Percentiles rank a stretch among this genome's conserved stretches.
Evolutionary conservation across 1,284 basidiomycete genomes (phyloP).

Genomic region (Grifola frondosa): DNA sequence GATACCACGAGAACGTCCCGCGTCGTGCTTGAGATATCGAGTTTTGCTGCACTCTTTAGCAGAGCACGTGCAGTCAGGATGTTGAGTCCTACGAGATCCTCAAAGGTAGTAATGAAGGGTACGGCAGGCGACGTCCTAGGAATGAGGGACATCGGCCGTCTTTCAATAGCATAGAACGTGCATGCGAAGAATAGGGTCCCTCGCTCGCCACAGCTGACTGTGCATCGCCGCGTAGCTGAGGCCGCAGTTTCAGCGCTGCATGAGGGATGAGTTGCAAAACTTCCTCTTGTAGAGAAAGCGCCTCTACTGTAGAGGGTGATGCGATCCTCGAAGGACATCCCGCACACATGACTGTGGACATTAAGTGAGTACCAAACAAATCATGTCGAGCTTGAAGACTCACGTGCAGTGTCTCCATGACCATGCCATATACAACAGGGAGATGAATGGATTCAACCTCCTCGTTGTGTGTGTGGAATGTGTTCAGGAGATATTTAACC

Average conservation of each 20-base stretch:
- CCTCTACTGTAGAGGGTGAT: constrained; percentile 37
- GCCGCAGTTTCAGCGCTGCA: constrained; percentile 49
- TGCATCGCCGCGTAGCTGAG: constrained; percentile 40
- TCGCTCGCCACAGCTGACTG: constrained; percentile 28
- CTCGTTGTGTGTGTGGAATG: constrained; percentile 77
- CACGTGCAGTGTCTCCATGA: constrained; percentile 65
- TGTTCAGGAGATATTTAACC: constrained; percentile 67
- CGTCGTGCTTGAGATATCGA: constrained; percentile 21
- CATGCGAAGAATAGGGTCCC: constrained; percentile 55
- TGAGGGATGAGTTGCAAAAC: constrained; percentile 54
- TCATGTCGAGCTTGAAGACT: constrained; percentile 16
- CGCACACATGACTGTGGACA: neutral
- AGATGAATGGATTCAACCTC: constrained; percentile 80
- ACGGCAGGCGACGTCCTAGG: constrained; percentile 33
- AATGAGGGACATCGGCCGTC: constrained; percentile 13
- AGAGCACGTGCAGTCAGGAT: constrained; percentile 43
- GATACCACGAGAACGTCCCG: constrained; percentile 51
- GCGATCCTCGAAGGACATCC: neutral
- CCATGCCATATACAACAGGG: constrained; percentile 69
- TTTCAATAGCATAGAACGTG: constrained; percentile 56
- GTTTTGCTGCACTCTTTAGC: constrained; percentile 27
- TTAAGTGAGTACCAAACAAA: no score
- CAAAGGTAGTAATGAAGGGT: constrained; percentile 59
- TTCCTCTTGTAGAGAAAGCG: constrained; percentile 52
- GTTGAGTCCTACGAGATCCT: constrained; percentile 51